Percentiles rank a stretch among this genome's conserved stretches.
These are phyloP conservation scores for Naganishia albida DNA, from an alignment of 1,284 basidiomycete species.

Conservation along the genomic window DNA sequence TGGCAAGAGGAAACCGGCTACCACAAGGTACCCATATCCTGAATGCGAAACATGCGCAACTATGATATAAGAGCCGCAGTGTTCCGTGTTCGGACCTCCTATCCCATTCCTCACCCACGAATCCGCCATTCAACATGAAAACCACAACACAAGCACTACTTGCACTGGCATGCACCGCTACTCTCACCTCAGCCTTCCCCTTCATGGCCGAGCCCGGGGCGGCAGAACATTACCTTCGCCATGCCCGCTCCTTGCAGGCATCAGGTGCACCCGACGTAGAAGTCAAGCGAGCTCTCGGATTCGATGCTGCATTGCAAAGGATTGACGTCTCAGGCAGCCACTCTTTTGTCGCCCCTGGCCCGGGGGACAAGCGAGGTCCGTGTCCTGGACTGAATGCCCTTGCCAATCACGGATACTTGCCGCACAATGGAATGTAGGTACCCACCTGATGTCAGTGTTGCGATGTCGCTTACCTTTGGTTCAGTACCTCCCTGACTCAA, in stretches of 20 bases:
- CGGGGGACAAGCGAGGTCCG: conserved; percentile 23
- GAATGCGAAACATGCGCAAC: no score
- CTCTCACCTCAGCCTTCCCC: conserved; percentile 4
- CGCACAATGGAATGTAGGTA: conserved; percentile 19
- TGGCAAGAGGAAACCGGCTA: no score
- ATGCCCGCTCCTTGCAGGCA: conserved; percentile 5
- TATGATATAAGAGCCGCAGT: not conserved
- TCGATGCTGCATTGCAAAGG: conserved; percentile 18
- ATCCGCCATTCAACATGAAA: conserved; percentile 8
- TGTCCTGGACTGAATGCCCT: conserved; percentile 28
- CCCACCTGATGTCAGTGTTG: no score
- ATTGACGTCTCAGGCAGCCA: conserved; percentile 15
- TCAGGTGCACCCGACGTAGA: conserved; percentile 16
- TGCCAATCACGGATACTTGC: conserved; percentile 25
- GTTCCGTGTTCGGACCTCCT: not conserved
- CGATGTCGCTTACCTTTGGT: no score
- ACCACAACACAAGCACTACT: conserved; percentile 6
- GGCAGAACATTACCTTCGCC: conserved; percentile 21
- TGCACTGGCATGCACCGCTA: not conserved
- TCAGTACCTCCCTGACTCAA: conserved; percentile 9
- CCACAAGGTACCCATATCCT: no score
- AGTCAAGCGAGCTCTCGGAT: conserved; percentile 25
- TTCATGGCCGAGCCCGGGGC: conserved; percentile 27
- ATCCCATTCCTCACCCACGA: not conserved
- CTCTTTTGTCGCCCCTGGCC: conserved; percentile 15